These are phyloP conservation scores for Stipa capillata DNA, from an alignment of 176 grass and related monocot species.

Conservation along the genomic window DNA sequence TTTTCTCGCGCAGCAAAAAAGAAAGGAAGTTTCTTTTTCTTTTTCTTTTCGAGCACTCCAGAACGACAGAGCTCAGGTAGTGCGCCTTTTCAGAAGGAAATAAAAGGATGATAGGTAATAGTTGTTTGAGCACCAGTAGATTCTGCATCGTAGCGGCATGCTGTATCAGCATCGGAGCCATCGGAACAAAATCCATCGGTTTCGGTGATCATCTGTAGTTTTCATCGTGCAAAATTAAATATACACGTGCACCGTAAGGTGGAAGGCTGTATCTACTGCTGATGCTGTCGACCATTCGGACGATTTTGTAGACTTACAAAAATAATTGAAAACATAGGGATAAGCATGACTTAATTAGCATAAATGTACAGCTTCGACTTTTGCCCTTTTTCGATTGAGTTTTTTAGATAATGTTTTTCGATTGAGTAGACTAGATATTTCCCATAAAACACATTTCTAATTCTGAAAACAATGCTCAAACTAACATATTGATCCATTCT, in stretches of 20 bases:
- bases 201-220: neutral
- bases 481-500: too few species aligned
- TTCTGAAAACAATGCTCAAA: too few species aligned
- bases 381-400: too few species aligned
- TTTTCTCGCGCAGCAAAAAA: too few species aligned
- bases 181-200: constrained; percentile 1
- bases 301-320: neutral
- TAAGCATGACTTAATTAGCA: too few species aligned
- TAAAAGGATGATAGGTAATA: too few species aligned
- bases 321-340: too few species aligned
- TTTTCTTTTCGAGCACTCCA: neutral
- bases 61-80: neutral
- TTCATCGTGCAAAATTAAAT: neutral
- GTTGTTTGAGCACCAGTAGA: neutral
- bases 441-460: too few species aligned
- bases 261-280: neutral
- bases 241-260: neutral
- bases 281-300: neutral
- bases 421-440: too few species aligned
- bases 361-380: too few species aligned
- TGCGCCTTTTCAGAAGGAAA: neutral
- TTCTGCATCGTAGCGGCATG: neutral
- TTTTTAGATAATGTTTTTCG: too few species aligned
- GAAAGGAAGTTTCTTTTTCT: neutral
- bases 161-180: neutral